Percentiles rank a stretch among this genome's conserved stretches.
These are phyloP conservation scores for Agastache rugosa DNA, from an alignment of 257 asterid genomes.

Conservation along the genomic window DNA sequence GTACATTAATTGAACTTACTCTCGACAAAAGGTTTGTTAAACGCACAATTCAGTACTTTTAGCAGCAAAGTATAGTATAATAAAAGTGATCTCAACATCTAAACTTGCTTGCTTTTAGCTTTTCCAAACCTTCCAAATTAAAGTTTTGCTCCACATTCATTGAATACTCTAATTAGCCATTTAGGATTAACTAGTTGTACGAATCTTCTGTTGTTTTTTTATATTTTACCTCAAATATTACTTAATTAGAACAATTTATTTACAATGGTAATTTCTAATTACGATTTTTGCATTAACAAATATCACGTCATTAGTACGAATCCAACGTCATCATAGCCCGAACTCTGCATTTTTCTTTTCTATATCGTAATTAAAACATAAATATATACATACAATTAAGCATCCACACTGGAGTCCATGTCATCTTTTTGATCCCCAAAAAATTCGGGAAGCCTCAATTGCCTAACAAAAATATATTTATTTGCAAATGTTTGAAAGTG, in stretches of 20 bases:
- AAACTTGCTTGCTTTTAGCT: slow-evolving; percentile 25
- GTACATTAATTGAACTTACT: slow-evolving; percentile 29
- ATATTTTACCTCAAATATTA: not conserved
- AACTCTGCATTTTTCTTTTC: too few relatives aligned
- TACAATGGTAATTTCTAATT: not conserved
- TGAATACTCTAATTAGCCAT: slow-evolving; percentile 27
- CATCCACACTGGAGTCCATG: too few relatives aligned
- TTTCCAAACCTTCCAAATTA: slow-evolving; percentile 8
- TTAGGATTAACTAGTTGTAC: slow-evolving; percentile 11
- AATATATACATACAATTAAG: too few relatives aligned
- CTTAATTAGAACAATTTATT: not conserved
- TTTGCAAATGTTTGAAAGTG: too few relatives aligned
- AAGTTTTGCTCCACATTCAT: slow-evolving; percentile 38
- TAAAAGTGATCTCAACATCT: slow-evolving; percentile 33
- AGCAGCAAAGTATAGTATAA: slow-evolving; percentile 34
- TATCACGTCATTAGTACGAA: too few relatives aligned
- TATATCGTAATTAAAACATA: too few relatives aligned
- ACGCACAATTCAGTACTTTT: slow-evolving; percentile 29
- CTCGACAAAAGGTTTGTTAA: slow-evolving; percentile 47
- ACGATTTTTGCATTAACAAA: too few relatives aligned
- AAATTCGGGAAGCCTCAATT: too few relatives aligned
- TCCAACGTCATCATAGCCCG: too few relatives aligned
- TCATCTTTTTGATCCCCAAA: too few relatives aligned
- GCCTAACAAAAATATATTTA: too few relatives aligned
- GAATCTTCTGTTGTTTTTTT: not conserved